Evolutionary conservation across 2,329 filamentous ascomycete species (phyloP).

Genomic region (Ascochyta rabiei): DNA sequence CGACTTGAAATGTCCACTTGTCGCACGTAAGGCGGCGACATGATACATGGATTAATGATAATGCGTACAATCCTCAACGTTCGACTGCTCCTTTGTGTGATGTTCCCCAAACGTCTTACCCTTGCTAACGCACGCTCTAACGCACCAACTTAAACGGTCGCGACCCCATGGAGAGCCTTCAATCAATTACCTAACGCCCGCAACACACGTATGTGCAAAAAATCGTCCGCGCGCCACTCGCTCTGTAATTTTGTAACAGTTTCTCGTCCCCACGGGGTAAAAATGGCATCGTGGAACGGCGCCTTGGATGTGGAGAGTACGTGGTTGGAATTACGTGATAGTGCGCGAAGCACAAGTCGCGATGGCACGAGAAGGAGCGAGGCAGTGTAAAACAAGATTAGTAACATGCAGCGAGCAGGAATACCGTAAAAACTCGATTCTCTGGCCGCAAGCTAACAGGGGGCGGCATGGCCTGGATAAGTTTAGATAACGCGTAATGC

Average conservation of each 20-base stretch:
- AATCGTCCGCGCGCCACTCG: background rate
- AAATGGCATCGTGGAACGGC: background rate
- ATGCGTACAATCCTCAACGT: background rate
- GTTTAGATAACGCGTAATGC: too few relatives aligned
- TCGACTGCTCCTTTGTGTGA: background rate
- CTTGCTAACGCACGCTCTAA: background rate
- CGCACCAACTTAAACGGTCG: background rate
- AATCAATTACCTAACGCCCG: conserved; percentile 14
- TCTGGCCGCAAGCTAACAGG: too few relatives aligned
- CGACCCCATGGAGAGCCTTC: conserved; percentile 9
- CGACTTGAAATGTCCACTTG: background rate
- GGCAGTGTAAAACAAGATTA: background rate
- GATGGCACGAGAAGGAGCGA: background rate
- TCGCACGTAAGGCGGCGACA: background rate
- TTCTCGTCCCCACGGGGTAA: conserved; percentile 7
- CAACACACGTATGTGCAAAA: conserved; percentile 1
- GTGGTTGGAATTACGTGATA: conserved; percentile 16
- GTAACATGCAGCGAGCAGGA: background rate
- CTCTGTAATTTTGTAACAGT: conserved; percentile 8
- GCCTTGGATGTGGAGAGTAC: conserved; percentile 6
- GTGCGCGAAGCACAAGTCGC: background rate
- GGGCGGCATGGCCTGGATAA: too few relatives aligned
- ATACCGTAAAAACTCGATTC: too few relatives aligned
- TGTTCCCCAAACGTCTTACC: background rate
- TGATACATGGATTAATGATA: background rate